A percentile compares a stretch with the other conserved stretches of the same genome.
phyloP scores from a whole-genome alignment of 495 filamentous ascomycete species.

The Penicillium macrosclerotiorum region DNA sequence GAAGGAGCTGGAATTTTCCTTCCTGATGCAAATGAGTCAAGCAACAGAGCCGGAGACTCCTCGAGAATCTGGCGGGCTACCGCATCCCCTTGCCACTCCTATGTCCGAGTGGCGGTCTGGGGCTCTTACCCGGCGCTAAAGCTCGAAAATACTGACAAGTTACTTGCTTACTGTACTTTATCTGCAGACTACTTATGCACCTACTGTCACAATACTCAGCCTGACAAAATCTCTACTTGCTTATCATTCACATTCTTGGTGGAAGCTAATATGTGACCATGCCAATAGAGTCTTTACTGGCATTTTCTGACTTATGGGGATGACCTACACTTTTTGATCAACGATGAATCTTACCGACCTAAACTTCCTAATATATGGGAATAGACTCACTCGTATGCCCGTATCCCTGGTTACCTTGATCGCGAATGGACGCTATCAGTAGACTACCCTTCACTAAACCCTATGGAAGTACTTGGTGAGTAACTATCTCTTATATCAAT shows the following conservation, averaged over 20 bases:
- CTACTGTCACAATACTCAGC: slow-evolving; percentile 18
- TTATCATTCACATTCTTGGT: slow-evolving; percentile 4
- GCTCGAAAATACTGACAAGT: slow-evolving; percentile 15
- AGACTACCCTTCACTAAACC: slow-evolving; percentile 14
- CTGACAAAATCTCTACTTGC: slow-evolving; percentile 17
- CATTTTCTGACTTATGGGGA: slow-evolving; percentile 16
- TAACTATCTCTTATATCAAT: slow-evolving; percentile 12
- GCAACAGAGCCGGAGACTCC: slow-evolving; percentile 4
- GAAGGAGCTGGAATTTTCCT: neutral
- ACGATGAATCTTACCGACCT: slow-evolving; percentile 9
- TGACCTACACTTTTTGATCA: slow-evolving; percentile 15
- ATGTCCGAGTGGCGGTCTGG: slow-evolving; percentile 13
- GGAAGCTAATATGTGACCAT: slow-evolving; percentile 14
- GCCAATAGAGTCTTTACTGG: slow-evolving; percentile 14
- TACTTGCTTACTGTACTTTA: slow-evolving; percentile 14
- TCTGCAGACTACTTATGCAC: slow-evolving; percentile 17
- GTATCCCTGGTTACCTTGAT: slow-evolving; percentile 20
- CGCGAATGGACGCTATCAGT: slow-evolving; percentile 18
- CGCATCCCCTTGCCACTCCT: slow-evolving; percentile 9
- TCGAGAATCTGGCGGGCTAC: slow-evolving; percentile 14
- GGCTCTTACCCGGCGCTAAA: slow-evolving; percentile 12
- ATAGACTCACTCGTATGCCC: slow-evolving; percentile 12
- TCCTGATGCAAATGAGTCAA: slow-evolving; percentile 10
- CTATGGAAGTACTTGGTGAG: slow-evolving; percentile 17
- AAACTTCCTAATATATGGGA: slow-evolving; percentile 6